A percentile compares a stretch with the other conserved stretches of the same genome.
Evolutionary conservation across 805 yeast species (phyloP).

Genomic region (Ogataea paradorogensis): DNA sequence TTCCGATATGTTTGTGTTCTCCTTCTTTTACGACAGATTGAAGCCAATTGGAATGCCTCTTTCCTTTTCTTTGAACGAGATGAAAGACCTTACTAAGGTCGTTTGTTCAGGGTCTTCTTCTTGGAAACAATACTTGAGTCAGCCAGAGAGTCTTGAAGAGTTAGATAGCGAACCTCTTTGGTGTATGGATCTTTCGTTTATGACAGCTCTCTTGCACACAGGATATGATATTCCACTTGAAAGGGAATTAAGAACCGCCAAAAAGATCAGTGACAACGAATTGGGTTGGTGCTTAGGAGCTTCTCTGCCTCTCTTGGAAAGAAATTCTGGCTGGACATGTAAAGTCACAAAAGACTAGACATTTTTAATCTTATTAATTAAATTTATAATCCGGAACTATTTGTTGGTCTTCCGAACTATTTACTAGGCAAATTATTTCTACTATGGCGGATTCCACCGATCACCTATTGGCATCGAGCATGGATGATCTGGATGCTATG

Average conservation of each 20-base stretch:
- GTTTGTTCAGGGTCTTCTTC: conserved; percentile 82
- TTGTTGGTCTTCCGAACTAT: conserved; percentile 1
- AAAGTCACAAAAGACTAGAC: conserved; percentile 31
- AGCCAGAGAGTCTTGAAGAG: conserved; percentile 64
- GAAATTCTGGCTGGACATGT: conserved; percentile 69
- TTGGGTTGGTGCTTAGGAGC: conserved; percentile 99
- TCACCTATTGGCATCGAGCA: background rate
- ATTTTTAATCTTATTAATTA: conserved; percentile 1
- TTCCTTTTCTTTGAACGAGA: conserved; percentile 80
- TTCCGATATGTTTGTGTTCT: conserved; percentile 84
- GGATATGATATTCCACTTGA: conserved; percentile 93
- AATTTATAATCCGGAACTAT: background rate
- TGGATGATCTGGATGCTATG: conserved; percentile 2
- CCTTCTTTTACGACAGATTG: conserved; percentile 93
- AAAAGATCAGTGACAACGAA: conserved; percentile 84
- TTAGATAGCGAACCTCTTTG: conserved; percentile 82
- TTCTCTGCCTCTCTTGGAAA: conserved; percentile 81
- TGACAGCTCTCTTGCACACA: conserved; percentile 85
- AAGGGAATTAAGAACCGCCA: conserved; percentile 90
- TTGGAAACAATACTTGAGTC: conserved; percentile 66
- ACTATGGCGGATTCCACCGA: background rate
- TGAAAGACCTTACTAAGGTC: conserved; percentile 72
- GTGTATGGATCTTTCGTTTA: conserved; percentile 91
- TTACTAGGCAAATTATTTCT: background rate
- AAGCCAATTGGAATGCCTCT: conserved; percentile 93